Evolutionary conservation across 176 grass and related monocot species (phyloP).

Genomic region (sorghum (Sorghum bicolor)): Sorghum_bicolor_NCBIv3 NC_012875.2:52671001-52671500

Average conservation of each 20-base stretch:
- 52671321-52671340: background rate
- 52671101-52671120: background rate
- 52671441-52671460: background rate
- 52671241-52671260: constrained; percentile 18
- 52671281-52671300: constrained; percentile 1
- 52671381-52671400: background rate
- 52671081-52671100: background rate
- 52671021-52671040: constrained; percentile 9
- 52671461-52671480: background rate
- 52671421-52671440: background rate
- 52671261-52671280: constrained; percentile 23
- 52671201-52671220: background rate
- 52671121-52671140: background rate
- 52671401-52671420: constrained; percentile 19
- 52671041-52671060: background rate
- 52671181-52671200: too few relatives aligned
- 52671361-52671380: constrained; percentile 17
- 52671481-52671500: background rate
- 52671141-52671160: background rate
- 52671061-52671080: background rate
- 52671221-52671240: background rate
- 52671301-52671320: too few relatives aligned
- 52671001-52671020: background rate
- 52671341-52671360: constrained; percentile 7
- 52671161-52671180: background rate